Base-by-base conservation (phyloP, 805 yeast species). In the Starmerella sirachaensis region DNA sequence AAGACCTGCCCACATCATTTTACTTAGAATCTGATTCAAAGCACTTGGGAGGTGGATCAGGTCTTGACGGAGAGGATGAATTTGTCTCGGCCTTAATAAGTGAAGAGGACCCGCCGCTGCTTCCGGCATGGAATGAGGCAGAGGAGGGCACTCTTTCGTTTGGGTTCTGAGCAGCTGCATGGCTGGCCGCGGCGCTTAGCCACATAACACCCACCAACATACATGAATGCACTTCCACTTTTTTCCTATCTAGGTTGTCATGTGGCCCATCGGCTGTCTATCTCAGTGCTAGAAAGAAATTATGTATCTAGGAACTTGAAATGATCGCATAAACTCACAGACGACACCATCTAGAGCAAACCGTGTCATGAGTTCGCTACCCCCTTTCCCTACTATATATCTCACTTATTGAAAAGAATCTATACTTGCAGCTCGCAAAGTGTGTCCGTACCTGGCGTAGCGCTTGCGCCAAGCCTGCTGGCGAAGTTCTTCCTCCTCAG, bases 401-500 rank as follows among this genome's bases (percentile, higher is more conserved):
- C 19, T 6, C 10, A 13, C 17, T 16, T 21, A 22, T 5, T 12
- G 18, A 27, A 4, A 17, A n/a, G 19, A 26, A 26, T 10, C 7
- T n/a, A 35, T n/a, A n/a, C n/a, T 18, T 50, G 17, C 14, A 6
- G 29, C 31, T 8, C 33, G 29, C 27, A 40, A 38, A 9, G 35
- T 22, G 12, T 46, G 50, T 16, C 50, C 50, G 21, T 46, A 46
- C 10, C 50, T 35, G 16, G 45, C 42, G 23, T 46, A 46, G 22
- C 50, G 40, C 10, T 28, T 37, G 9, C 45, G 35, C 20, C n/a
- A 17, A 5, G 35, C 21, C 6, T 13, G 17, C 13, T 33, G 36
- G 4, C 35, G 32, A 33, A 24, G 39, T 22, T 46, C 50, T n/a
- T 38, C 45, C 30, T 48, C 49, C 22, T 41, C 47, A 7, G 52